Conservation (phyloP, 1,284 basidiomycete species). For the Trichosporon asahii region DNA sequence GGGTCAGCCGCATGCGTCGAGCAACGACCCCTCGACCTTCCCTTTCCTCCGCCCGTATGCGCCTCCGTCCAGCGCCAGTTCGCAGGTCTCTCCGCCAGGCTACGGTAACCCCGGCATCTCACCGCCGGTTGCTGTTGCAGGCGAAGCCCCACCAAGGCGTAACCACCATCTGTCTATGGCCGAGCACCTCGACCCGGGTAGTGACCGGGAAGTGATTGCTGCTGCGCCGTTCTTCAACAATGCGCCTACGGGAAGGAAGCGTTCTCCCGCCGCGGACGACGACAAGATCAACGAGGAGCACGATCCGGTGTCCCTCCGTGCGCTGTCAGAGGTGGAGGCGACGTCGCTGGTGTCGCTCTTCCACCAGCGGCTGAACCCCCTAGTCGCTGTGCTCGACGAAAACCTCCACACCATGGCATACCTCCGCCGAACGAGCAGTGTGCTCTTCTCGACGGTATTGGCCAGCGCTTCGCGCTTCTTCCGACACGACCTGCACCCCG, state of each 20-base stretch:
- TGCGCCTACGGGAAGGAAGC: conserved; percentile 16
- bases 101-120: conserved; percentile 3
- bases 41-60: background rate
- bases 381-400: conserved; percentile 33
- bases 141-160: background rate
- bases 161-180: conserved; percentile 30
- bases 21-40: background rate
- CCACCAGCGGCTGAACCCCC: conserved; percentile 34
- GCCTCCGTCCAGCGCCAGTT: background rate
- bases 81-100: background rate
- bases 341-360: conserved; percentile 33
- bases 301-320: conserved; percentile 30
- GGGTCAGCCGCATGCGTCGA: background rate
- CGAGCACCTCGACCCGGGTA: conserved; percentile 30
- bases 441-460: conserved; percentile 38
- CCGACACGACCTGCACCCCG: conserved; percentile 30
- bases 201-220: conserved; percentile 19
- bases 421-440: conserved; percentile 32
- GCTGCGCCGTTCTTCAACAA: conserved; percentile 30
- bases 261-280: background rate
- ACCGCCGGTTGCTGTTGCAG: background rate
- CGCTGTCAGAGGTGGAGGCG: conserved; percentile 32
- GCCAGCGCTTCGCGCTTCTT: conserved; percentile 33
- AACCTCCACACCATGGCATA: conserved; percentile 37
- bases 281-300: conserved; percentile 21